Conservation (phyloP, 2,329 filamentous ascomycete genomes). For the Pseudocercospora cruenta region DNA sequence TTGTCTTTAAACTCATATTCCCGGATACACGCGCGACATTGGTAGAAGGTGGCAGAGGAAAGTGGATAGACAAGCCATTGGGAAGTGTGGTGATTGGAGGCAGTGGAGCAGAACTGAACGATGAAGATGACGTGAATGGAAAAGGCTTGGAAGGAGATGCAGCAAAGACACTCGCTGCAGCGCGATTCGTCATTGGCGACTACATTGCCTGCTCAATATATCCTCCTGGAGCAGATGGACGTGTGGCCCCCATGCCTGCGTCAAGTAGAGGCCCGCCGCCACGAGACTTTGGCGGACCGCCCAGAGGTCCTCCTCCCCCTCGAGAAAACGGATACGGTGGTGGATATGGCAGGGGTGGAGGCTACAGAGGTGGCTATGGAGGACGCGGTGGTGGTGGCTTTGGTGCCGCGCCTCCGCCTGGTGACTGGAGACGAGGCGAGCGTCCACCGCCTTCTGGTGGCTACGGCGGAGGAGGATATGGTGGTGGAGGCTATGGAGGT, state of each 20-base stretch:
- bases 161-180: slow-evolving; percentile 74
- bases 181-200: slow-evolving; percentile 84
- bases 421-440: slow-evolving; percentile 47
- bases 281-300: slow-evolving; percentile 38
- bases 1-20: slow-evolving; percentile 86
- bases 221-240: slow-evolving; percentile 73
- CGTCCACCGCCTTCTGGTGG: slow-evolving; percentile 36
- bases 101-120: slow-evolving; percentile 35
- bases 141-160: slow-evolving; percentile 58
- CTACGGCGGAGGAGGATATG: slow-evolving; percentile 27
- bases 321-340: slow-evolving; percentile 36
- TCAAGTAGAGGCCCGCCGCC: slow-evolving; percentile 43
- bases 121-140: slow-evolving; percentile 39
- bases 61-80: slow-evolving; percentile 78
- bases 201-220: slow-evolving; percentile 82
- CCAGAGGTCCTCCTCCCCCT: slow-evolving; percentile 36
- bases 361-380: slow-evolving; percentile 33
- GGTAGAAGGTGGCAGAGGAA: slow-evolving; percentile 52
- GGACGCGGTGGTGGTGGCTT: slow-evolving; percentile 32
- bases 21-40: slow-evolving; percentile 66
- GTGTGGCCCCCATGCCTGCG: slow-evolving; percentile 66
- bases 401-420: slow-evolving; percentile 37
- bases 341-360: slow-evolving; percentile 28
- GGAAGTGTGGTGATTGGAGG: slow-evolving; percentile 76
- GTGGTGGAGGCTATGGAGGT: slow-evolving; percentile 35